phyloP scores from a whole-genome alignment of 148 eudicot genomes.

The Camellia granthamiana region DNA sequence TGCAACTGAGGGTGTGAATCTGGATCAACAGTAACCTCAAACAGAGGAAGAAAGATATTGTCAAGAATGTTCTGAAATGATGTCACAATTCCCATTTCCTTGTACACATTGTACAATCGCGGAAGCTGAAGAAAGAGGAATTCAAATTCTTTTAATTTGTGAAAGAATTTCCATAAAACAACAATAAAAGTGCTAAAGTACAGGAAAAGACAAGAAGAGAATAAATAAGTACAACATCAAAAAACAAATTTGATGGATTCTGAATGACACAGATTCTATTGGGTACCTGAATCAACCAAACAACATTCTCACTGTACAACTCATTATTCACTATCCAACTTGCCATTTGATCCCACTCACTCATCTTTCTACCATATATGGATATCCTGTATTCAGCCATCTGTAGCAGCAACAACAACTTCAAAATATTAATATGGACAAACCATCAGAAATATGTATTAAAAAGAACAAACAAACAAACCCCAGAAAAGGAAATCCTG shows the following conservation, averaged over 20 bases:
- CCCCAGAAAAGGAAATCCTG: not conserved
- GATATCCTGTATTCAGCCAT: slow-evolving; percentile 99
- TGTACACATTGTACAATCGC: slow-evolving; percentile 89
- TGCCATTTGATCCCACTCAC: slow-evolving; percentile 98
- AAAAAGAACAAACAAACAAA: slow-evolving; percentile 7
- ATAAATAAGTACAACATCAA: not conserved
- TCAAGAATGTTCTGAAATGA: slow-evolving; percentile 97
- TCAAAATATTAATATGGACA: slow-evolving; percentile 16
- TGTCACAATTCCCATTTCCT: slow-evolving; percentile 96
- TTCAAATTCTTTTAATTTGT: slow-evolving; percentile 7
- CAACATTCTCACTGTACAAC: slow-evolving; percentile 93
- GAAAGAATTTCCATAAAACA: not conserved
- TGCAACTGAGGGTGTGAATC: slow-evolving; percentile 97
- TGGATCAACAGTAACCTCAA: slow-evolving; percentile 97
- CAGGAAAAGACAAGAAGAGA: not conserved
- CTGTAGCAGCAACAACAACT: slow-evolving; percentile 46
- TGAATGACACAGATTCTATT: not conserved
- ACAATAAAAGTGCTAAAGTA: not conserved
- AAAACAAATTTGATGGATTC: not conserved
- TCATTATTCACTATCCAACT: slow-evolving; percentile 98
- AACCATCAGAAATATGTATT: not conserved
- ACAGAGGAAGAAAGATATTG: slow-evolving; percentile 94
- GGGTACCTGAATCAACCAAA: slow-evolving; percentile 91
- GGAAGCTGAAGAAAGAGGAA: slow-evolving; percentile 63
- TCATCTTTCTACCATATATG: slow-evolving; percentile 94